Evolutionary conservation across 768 basidiomycete species (phyloP), one percentile per base, ranked within the genome.

Genomic region (Suillus luteus): DNA sequence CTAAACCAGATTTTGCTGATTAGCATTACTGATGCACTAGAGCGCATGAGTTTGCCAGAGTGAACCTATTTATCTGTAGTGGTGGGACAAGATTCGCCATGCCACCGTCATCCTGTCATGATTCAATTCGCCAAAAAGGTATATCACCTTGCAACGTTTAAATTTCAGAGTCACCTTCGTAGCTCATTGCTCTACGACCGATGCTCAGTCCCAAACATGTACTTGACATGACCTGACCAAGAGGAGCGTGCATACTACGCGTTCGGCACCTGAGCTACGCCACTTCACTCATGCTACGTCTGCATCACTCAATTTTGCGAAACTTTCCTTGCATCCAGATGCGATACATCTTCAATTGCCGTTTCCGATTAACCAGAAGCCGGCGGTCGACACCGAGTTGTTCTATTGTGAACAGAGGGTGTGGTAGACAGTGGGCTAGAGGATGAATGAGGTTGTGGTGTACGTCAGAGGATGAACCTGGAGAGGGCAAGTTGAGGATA

Each of bases 271-370:
- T 14, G 14, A 10, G 37, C n/a, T 38, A 14, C 37, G 1, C 15
- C 22, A 37, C 14, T 37, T 38, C 15, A 14, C 9, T 24, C 33
- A 62, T 41, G 11, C 35, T 11, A 12, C 52, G 5, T 35, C 19
- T n/a, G 31, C 33, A 33, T 62, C 41, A 63, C 15, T 31, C 61
- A 2, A 81, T 44, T 73, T 89, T 92, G 64, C 81, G 79, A 71
- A 94, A 94, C 71, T 89, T 90, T 0, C 86, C 92, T 76, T 96
- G 94, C 88, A 95, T 87, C 94, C 94, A 96, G 0, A 95, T 91
- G 54, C 97, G 82, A 73, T 96, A 98, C 97, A 99, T 99, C 76
- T 96, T 96, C 59, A 97, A 78, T 77, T 95, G 91, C 64, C 93
- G 82, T 77, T 97, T 98, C 54, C 97, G 83, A 72, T 99, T 99